A percentile compares a stretch with the other conserved stretches of the same genome.
Evolutionary conservation across 352 stramenopile genomes (phyloP).

Genomic region (Phytopythium litorale): DNA sequence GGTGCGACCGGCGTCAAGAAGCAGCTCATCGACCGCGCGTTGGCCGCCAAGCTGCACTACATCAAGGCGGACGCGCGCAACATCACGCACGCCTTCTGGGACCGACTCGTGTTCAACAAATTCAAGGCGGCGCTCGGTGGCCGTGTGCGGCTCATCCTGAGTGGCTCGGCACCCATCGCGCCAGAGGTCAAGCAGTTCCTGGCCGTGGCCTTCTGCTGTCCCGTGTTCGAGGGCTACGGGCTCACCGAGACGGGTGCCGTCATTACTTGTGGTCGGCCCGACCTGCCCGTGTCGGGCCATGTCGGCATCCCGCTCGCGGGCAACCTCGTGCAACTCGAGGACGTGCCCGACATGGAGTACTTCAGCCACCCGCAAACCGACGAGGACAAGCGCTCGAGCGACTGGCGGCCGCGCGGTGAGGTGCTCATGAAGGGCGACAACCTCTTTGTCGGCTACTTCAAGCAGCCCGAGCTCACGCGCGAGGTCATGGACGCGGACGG

Average conservation of each 20-base stretch:
- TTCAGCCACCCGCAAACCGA: constrained; percentile 4
- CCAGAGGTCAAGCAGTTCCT: constrained; percentile 7
- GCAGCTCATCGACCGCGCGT: constrained; percentile 79
- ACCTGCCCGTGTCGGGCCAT: too few species aligned
- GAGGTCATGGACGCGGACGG: constrained; percentile 87
- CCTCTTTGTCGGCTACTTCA: constrained; percentile 92
- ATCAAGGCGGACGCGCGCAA: constrained; percentile 29
- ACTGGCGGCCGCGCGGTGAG: constrained; percentile 33
- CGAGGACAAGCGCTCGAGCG: constrained; percentile 17
- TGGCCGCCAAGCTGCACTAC: constrained; percentile 54
- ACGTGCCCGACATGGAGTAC: too few species aligned
- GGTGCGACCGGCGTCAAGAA: constrained; percentile 75
- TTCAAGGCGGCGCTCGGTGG: constrained; percentile 89
- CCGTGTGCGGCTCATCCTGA: constrained; percentile 88
- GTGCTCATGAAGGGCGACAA: constrained; percentile 62
- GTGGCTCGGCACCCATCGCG: constrained; percentile 88
- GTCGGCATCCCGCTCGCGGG: constrained; percentile 16
- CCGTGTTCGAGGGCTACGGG: too few species aligned
- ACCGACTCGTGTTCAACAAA: constrained; percentile 93
- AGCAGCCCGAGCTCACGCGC: constrained; percentile 76
- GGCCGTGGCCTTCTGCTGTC: constrained; percentile 11
- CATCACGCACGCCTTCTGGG: constrained; percentile 77
- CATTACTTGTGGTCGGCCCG: constrained; percentile 26
- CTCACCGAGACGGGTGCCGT: constrained; percentile 32
- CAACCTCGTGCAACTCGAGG: too few species aligned